Evolutionary conservation across 441 rosid genomes (phyloP).

Genomic region (Jatropha multifida): DNA sequence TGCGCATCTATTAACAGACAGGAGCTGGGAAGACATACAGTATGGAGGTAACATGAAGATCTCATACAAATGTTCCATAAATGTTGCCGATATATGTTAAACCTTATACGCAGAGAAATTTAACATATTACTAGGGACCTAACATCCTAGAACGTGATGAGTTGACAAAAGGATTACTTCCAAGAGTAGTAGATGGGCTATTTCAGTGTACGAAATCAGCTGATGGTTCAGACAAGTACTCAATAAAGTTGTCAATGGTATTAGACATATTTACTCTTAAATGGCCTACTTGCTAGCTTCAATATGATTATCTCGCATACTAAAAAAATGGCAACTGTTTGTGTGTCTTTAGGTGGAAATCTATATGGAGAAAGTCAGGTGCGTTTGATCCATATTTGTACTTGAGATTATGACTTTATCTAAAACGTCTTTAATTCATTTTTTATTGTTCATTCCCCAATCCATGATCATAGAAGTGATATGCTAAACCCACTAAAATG

Average conservation of each 20-base stretch:
- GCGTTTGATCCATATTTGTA: slow-evolving; percentile 8
- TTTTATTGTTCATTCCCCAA: not conserved
- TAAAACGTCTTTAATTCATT: not conserved
- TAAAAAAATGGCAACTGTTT: slow-evolving; percentile 10
- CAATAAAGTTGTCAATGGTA: slow-evolving; percentile 68
- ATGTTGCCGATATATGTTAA: not conserved
- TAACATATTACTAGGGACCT: slow-evolving; percentile 52
- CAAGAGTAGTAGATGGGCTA: slow-evolving; percentile 60
- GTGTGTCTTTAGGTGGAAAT: slow-evolving; percentile 62
- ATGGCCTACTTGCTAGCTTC: not conserved
- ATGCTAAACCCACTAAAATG: not conserved
- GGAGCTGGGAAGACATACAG: slow-evolving; percentile 92
- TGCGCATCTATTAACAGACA: slow-evolving; percentile 53
- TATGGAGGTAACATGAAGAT: slow-evolving; percentile 63
- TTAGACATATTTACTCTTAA: slow-evolving; percentile 1
- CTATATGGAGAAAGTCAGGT: slow-evolving; percentile 96
- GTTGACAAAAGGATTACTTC: slow-evolving; percentile 66
- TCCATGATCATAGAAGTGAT: not conserved
- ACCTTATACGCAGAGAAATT: not conserved
- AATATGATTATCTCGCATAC: slow-evolving; percentile 14
- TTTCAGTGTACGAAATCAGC: slow-evolving; percentile 47
- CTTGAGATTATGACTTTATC: not conserved
- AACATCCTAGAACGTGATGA: slow-evolving; percentile 54
- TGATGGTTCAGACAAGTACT: slow-evolving; percentile 38
- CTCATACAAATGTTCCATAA: slow-evolving; percentile 1